Conservation (phyloP, 1,139 yeast genomes). For the Hansenula sp. region DNA sequence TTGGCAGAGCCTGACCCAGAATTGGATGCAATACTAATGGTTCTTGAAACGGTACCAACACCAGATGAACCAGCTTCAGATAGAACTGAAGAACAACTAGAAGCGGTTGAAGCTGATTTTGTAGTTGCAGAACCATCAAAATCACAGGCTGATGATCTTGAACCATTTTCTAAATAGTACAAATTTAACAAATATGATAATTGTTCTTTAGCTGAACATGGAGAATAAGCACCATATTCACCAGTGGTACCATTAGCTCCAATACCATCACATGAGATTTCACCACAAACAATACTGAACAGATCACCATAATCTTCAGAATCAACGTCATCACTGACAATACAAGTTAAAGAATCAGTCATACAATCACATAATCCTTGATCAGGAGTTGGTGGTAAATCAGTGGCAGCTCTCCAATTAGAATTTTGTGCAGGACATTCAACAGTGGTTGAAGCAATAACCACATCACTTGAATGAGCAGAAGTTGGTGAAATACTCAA, state of each 20-base stretch:
- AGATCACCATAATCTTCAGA: constrained; percentile 51
- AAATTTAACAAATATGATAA: constrained; percentile 60
- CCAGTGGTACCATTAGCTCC: constrained; percentile 57
- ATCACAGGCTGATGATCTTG: constrained; percentile 49
- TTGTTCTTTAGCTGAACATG: constrained; percentile 60
- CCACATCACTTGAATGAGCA: constrained; percentile 50
- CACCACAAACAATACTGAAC: constrained; percentile 53
- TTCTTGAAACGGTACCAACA: constrained; percentile 38
- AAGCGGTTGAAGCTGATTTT: constrained; percentile 46
- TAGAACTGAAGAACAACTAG: constrained; percentile 36
- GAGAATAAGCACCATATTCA: constrained; percentile 61
- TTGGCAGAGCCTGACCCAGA: constrained; percentile 41
- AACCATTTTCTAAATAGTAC: constrained; percentile 53
- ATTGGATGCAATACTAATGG: constrained; percentile 26
- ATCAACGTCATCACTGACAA: constrained; percentile 46
- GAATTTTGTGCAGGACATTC: constrained; percentile 51
- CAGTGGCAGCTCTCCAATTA: constrained; percentile 58
- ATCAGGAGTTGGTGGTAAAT: constrained; percentile 75
- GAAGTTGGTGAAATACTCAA: constrained; percentile 57
- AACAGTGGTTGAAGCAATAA: constrained; percentile 41
- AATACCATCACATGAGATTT: constrained; percentile 51
- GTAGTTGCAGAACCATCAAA: constrained; percentile 62
- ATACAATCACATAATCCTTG: constrained; percentile 59
- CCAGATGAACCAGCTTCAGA: constrained; percentile 48
- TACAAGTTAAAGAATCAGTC: constrained; percentile 47